Conservation (phyloP, 257 asterid species). For the Agastache rugosa region DNA sequence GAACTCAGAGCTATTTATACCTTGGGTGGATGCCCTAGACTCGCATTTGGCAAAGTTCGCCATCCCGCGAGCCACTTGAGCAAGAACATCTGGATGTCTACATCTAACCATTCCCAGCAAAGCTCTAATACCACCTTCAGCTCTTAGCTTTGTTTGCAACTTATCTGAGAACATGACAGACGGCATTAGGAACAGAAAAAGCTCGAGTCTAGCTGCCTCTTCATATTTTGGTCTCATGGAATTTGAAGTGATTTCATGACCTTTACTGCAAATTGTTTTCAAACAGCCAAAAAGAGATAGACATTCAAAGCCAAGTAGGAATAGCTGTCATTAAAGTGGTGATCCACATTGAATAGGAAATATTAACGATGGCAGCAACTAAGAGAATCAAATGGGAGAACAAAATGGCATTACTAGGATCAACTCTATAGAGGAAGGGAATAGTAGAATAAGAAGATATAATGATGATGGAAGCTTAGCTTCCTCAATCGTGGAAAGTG, state of each 20-base stretch:
- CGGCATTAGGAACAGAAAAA: slow-evolving; percentile 26
- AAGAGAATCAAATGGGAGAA: background rate
- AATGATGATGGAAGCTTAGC: too few species aligned
- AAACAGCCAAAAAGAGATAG: background rate
- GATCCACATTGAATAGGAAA: too few species aligned
- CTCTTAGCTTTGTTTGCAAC: slow-evolving; percentile 62
- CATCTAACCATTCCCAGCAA: slow-evolving; percentile 77
- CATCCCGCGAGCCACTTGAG: slow-evolving; percentile 92
- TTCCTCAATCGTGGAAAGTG: too few species aligned
- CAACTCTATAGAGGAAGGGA: background rate
- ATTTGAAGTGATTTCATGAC: background rate
- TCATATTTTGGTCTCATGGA: background rate
- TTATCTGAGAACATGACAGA: slow-evolving; percentile 55
- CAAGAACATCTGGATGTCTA: slow-evolving; percentile 89
- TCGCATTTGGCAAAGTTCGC: slow-evolving; percentile 95
- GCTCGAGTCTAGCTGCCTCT: background rate
- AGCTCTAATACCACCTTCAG: slow-evolving; percentile 82
- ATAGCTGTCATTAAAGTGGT: too few species aligned
- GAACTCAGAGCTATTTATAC: slow-evolving; percentile 42
- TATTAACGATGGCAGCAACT: background rate
- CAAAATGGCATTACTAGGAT: background rate
- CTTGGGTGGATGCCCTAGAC: slow-evolving; percentile 78
- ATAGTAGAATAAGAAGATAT: background rate
- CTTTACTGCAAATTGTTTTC: background rate
- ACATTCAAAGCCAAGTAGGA: background rate